Evolutionary conservation across 2,329 filamentous ascomycete species (phyloP).

Genomic region (Diaporthe ampelina): DNA sequence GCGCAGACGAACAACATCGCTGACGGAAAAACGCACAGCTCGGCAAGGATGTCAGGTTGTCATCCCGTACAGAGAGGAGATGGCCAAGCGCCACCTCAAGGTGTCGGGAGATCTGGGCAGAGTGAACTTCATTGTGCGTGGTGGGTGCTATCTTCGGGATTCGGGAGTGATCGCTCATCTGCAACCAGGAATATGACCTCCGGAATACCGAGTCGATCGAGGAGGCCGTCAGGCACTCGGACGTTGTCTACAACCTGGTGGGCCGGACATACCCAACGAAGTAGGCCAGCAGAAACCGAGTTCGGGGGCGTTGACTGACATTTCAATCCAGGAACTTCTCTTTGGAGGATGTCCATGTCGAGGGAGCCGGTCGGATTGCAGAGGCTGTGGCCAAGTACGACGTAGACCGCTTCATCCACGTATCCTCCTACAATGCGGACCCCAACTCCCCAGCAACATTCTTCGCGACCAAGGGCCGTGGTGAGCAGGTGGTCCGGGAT

Average conservation of each 20-base stretch:
- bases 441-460: conserved; percentile 87
- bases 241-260: conserved; percentile 96
- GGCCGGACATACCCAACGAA: conserved; percentile 97
- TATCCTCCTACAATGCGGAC: conserved; percentile 94
- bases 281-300: conserved; percentile 60
- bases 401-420: conserved; percentile 94
- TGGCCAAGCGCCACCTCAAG: conserved; percentile 97
- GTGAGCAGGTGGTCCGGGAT: conserved; percentile 85
- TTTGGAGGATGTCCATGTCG: conserved; percentile 91
- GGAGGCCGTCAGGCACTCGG: conserved; percentile 95
- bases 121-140: conserved; percentile 83
- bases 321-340: conserved; percentile 81
- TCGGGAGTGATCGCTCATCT: conserved; percentile 39
- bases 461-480: conserved; percentile 89
- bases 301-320: conserved; percentile 3
- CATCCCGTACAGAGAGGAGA: conserved; percentile 95
- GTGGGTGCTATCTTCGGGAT: conserved; percentile 25
- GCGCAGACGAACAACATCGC: conserved; percentile 24
- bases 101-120: conserved; percentile 94
- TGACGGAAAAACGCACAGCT: conserved; percentile 66
- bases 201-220: conserved; percentile 96
- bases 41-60: conserved; percentile 95
- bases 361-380: conserved; percentile 91
- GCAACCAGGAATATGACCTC: conserved; percentile 86
- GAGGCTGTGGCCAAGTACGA: conserved; percentile 98